Evolutionary conservation across 495 filamentous ascomycete species (phyloP), one percentile per base, ranked within the genome.

Genomic region (Penicillium verhagenii): DNA sequence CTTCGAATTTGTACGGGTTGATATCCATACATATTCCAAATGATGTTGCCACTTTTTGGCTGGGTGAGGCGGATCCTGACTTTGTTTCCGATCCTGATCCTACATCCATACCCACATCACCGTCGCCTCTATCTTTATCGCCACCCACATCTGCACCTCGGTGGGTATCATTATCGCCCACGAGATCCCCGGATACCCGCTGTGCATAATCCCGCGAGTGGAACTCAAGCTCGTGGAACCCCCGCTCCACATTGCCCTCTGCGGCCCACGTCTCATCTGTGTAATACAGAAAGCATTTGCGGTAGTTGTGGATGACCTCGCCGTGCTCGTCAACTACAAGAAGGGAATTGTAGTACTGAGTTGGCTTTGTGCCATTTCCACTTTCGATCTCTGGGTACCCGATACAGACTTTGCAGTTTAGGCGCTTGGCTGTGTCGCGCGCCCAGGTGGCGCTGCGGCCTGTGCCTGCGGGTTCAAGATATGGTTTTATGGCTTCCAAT

Each of bases 221-320:
- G 31, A 79, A 70, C n/a, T 58, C 55, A 13, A 81, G 65, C 21
- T 66, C 55, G 24, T 66, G 60, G 37, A 70, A 77, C 5, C 73
- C 69, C 47, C 68, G 91, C 14, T 86, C 86, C 4, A 75, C 71
- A 18, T 71, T 65, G 10, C 90, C 90, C 71, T 96, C 92, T 2
- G 79, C 67, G 1, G 93, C 91, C 94, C 94, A 98, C 0, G 85
- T 89, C 63, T 91, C 91, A 64, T 97, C 93, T 1, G 91, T 94
- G 72, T 89, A 89, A 69, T 93, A 97, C 52, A 98, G 80, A 59
- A 92, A 92, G 20, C 77, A 78, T 68, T 98, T 98, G 59, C 94
- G 86, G 69, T 96, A 96, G 72, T 96, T 88, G 35, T 79, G 81
- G 29, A 96, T 65, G 0, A 87, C 82, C 42, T 86, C 75, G 13